These are phyloP conservation scores for Aschersonia sp. DNA, from an alignment of 2,329 filamentous ascomycete genomes.

Conservation along the genomic window DNA sequence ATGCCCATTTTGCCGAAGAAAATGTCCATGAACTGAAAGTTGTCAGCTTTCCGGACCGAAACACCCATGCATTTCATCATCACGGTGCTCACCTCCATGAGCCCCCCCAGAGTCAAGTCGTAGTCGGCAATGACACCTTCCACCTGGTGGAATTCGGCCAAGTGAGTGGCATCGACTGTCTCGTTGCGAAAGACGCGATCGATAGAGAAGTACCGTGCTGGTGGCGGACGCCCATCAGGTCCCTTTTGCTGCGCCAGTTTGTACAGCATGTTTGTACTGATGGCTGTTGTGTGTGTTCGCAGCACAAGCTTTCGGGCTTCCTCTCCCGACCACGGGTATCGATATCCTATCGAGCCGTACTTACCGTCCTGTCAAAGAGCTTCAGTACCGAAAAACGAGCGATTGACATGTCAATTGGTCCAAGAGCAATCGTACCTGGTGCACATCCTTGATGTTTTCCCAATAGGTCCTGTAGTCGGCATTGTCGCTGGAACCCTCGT, in stretches of 20 bases:
- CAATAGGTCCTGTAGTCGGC: constrained; percentile 74
- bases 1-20: constrained; percentile 98
- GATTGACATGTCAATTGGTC: background rate
- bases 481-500: constrained; percentile 30
- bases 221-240: constrained; percentile 48
- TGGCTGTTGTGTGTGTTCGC: constrained; percentile 89
- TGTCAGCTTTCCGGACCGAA: background rate
- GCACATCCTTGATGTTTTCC: constrained; percentile 74
- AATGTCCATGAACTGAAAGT: constrained; percentile 60
- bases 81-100: constrained; percentile 44
- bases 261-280: constrained; percentile 82
- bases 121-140: constrained; percentile 98
- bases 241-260: constrained; percentile 73
- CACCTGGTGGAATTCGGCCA: constrained; percentile 97
- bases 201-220: constrained; percentile 94
- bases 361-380: constrained; percentile 46
- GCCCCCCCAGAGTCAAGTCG: constrained; percentile 75
- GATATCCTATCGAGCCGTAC: constrained; percentile 90
- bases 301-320: constrained; percentile 78
- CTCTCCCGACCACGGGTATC: constrained; percentile 82
- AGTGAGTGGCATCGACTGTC: constrained; percentile 88
- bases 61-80: background rate
- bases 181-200: constrained; percentile 98
- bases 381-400: background rate
- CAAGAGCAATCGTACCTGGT: constrained; percentile 34